These are phyloP conservation scores for Fusarium devonianum DNA, from an alignment of 2,329 filamentous ascomycete genomes.

Conservation along the genomic window DNA sequence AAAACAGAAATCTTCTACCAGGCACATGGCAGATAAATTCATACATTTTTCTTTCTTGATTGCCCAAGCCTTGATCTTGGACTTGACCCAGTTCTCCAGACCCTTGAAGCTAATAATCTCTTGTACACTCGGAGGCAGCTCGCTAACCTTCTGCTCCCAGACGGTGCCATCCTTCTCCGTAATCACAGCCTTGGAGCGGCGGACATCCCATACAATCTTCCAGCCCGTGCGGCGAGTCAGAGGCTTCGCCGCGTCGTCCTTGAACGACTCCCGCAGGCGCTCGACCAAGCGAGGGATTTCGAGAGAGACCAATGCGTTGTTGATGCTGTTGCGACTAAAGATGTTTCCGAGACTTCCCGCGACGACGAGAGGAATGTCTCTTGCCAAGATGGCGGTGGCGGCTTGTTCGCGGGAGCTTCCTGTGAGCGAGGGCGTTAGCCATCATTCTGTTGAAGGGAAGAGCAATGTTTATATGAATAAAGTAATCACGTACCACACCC, in stretches of 20 bases:
- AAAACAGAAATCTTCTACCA: too few species aligned
- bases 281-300: constrained; percentile 73
- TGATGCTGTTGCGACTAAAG: constrained; percentile 79
- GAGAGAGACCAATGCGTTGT: constrained; percentile 76
- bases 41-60: too few species aligned
- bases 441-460: too few species aligned
- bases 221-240: constrained; percentile 80
- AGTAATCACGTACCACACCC: constrained; percentile 53
- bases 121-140: constrained; percentile 35
- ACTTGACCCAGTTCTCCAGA: too few species aligned
- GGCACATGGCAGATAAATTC: too few species aligned
- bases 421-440: too few species aligned
- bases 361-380: constrained; percentile 80
- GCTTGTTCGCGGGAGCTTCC: too few species aligned
- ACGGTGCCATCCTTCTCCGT: constrained; percentile 28
- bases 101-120: too few species aligned
- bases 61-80: too few species aligned
- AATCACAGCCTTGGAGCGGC: constrained; percentile 25
- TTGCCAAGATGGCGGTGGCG: constrained; percentile 84
- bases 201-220: constrained; percentile 82
- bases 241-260: constrained; percentile 36
- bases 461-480: too few species aligned
- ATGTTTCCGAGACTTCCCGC: constrained; percentile 84
- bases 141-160: constrained; percentile 39
- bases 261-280: constrained; percentile 59